A percentile compares a stretch with the other conserved stretches of the same genome.
These are phyloP conservation scores for Laburnicola sp. DNA, from an alignment of 2,329 filamentous ascomycete genomes.

Conservation along the genomic window DNA sequence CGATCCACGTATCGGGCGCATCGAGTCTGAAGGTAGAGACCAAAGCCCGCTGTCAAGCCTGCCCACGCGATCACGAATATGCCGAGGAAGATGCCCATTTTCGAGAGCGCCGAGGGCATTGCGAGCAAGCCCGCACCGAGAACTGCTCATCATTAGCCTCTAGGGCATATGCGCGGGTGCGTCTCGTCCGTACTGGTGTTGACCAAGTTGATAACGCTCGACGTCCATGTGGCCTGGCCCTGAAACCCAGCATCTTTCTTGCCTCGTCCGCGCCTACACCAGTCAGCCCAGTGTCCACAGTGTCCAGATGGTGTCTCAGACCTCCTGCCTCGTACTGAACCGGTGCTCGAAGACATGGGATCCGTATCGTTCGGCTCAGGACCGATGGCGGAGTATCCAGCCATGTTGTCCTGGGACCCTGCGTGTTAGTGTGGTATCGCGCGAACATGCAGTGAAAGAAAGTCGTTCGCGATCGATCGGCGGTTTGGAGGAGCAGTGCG, in stretches of 20 bases:
- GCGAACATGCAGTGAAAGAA: constrained; percentile 29
- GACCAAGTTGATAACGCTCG: constrained; percentile 90
- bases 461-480: constrained; percentile 1
- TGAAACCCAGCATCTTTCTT: constrained; percentile 69
- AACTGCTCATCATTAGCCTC: constrained; percentile 57
- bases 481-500: constrained; percentile 5
- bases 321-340: constrained; percentile 46
- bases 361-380: constrained; percentile 45
- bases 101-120: constrained; percentile 92
- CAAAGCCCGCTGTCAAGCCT: constrained; percentile 83
- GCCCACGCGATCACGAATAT: constrained; percentile 88
- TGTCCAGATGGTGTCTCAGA: constrained; percentile 12
- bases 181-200: constrained; percentile 77
- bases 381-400: constrained; percentile 52
- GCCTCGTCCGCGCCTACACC: constrained; percentile 58
- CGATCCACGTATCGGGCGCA: constrained; percentile 92
- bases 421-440: constrained; percentile 23
- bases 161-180: not conserved
- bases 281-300: constrained; percentile 23
- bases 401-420: constrained; percentile 43
- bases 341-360: constrained; percentile 47
- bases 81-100: constrained; percentile 90
- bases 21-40: constrained; percentile 89
- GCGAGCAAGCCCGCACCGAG: constrained; percentile 92
- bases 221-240: constrained; percentile 84